These are phyloP conservation scores for Claviceps maximensis DNA, from an alignment of 2,329 filamentous ascomycete species.

Conservation along the genomic window DNA sequence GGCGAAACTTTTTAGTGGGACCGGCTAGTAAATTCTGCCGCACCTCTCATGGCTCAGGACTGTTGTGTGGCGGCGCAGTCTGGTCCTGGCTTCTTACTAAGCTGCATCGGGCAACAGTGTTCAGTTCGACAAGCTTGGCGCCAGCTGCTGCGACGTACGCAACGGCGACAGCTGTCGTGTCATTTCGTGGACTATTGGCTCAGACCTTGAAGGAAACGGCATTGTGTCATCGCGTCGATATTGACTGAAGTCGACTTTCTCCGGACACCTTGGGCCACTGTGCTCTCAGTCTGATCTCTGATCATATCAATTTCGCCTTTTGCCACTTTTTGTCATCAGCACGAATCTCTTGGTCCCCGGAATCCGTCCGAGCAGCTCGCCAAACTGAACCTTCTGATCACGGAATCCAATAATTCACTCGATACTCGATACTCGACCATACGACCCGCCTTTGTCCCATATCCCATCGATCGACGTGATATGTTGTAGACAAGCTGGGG, in stretches of 20 bases:
- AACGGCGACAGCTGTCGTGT: neutral
- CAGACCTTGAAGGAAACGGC: neutral
- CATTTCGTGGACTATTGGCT: neutral
- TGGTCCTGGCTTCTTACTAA: conserved; percentile 11
- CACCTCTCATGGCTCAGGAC: too few species aligned
- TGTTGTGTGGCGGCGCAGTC: neutral
- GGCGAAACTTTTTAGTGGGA: conserved; percentile 13
- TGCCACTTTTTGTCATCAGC: neutral
- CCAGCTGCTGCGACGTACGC: neutral
- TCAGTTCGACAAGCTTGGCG: neutral
- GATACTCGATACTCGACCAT: neutral
- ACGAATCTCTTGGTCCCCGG: too few species aligned
- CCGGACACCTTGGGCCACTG: neutral
- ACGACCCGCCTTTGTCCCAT: neutral
- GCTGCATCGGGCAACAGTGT: conserved; percentile 6
- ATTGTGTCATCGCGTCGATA: neutral
- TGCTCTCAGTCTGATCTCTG: neutral
- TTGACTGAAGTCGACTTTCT: neutral
- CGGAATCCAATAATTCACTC: neutral
- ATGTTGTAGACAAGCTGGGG: neutral
- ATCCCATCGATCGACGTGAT: neutral
- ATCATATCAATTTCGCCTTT: neutral
- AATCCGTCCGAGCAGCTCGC: neutral
- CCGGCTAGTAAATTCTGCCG: neutral
- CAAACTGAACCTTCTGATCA: neutral